Conservation (phyloP, 2,329 filamentous ascomycete species). For the Microcyclospora pomicola region DNA sequence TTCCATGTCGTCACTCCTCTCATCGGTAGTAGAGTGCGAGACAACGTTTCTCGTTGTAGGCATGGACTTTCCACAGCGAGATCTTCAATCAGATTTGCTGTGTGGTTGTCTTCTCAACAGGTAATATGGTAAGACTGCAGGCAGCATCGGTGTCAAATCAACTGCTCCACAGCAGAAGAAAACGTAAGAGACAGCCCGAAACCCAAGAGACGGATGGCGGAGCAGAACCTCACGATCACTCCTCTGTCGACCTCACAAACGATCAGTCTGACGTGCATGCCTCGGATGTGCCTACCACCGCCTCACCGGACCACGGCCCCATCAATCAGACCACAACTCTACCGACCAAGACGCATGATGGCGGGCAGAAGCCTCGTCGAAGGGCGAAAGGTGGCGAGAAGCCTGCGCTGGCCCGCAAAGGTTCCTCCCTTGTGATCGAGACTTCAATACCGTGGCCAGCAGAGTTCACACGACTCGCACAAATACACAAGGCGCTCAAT, state of each 20-base stretch:
- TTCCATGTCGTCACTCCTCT: constrained; percentile 3
- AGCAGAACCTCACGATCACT: neutral
- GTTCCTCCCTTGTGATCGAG: constrained; percentile 40
- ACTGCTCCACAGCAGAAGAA: constrained; percentile 26
- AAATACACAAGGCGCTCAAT: constrained; percentile 73
- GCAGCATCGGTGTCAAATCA: constrained; percentile 36
- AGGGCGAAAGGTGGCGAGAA: constrained; percentile 26
- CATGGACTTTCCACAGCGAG: too few relatives aligned
- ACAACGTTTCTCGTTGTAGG: too few relatives aligned
- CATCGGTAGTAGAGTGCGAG: too few relatives aligned
- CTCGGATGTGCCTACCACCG: neutral
- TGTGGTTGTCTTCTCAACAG: neutral
- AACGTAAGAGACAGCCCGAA: constrained; percentile 26
- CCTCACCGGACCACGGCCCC: constrained; percentile 8
- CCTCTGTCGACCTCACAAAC: neutral
- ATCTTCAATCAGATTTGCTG: too few relatives aligned
- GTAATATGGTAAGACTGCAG: constrained; percentile 32
- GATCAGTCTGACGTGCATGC: neutral
- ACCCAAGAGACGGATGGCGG: neutral
- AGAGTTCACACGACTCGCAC: constrained; percentile 56
- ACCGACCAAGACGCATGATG: constrained; percentile 44
- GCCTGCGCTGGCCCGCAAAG: constrained; percentile 29
- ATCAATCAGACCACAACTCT: constrained; percentile 25
- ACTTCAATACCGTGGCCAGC: constrained; percentile 56
- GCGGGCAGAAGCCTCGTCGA: constrained; percentile 38